These are phyloP conservation scores for Sanchytrium tribonematis DNA, from an alignment of 371 early-diverging fungal species.

Conservation along the genomic window DNA sequence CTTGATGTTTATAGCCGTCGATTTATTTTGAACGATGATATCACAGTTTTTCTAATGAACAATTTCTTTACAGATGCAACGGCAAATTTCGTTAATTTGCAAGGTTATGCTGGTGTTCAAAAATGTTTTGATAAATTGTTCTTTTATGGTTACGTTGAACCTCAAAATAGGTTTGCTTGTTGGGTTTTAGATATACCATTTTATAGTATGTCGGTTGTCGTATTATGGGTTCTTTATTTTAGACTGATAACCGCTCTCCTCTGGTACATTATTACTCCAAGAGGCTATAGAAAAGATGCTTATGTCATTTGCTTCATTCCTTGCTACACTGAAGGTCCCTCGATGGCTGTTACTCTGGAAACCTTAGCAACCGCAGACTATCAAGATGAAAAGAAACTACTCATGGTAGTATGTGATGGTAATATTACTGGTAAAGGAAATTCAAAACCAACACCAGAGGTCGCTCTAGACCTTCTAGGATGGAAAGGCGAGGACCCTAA, in stretches of 20 bases:
- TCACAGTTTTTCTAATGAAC: not conserved
- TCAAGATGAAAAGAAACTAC: constrained; percentile 25
- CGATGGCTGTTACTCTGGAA: constrained; percentile 22
- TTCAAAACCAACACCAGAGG: constrained; percentile 1
- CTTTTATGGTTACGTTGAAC: not conserved
- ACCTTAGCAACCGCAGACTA: constrained; percentile 21
- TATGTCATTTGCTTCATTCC: constrained; percentile 5
- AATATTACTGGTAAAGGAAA: constrained; percentile 1
- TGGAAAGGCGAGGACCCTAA: constrained; percentile 10
- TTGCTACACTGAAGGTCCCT: constrained; percentile 28
- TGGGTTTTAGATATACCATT: not conserved
- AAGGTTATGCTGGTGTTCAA: not conserved
- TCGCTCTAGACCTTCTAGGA: constrained; percentile 1
- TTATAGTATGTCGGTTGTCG: not conserved
- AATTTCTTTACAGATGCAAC: not conserved
- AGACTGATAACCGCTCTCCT: not conserved
- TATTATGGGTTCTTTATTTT: not conserved
- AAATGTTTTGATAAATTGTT: not conserved
- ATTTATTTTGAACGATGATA: not conserved
- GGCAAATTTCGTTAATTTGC: not conserved
- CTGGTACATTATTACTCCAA: not conserved
- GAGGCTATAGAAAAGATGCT: not conserved
- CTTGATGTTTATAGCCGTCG: not conserved
- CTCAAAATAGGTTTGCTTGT: not conserved
- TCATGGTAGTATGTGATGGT: constrained; percentile 17